phyloP scores from a whole-genome alignment of 768 basidiomycete genomes.

The Podaxis mareebaensis region DNA sequence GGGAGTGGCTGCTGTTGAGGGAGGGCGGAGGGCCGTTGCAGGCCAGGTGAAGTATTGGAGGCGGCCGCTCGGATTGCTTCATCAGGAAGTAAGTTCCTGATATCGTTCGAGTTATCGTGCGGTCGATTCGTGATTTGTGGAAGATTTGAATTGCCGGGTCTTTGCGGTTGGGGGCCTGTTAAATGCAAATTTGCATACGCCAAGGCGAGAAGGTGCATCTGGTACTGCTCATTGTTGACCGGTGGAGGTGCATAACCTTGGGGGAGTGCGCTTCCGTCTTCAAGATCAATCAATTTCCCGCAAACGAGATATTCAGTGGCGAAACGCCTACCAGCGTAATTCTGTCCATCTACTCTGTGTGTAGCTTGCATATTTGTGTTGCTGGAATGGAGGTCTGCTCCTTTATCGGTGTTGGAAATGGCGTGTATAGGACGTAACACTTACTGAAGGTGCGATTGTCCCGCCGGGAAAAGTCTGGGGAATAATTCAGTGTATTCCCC shows the following conservation, averaged over 20 bases:
- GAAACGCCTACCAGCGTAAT: background rate
- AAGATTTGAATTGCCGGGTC: background rate
- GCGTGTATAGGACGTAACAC: background rate
- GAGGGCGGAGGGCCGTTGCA: background rate
- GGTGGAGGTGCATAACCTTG: background rate
- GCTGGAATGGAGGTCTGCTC: background rate
- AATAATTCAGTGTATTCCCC: background rate
- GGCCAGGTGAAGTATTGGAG: background rate
- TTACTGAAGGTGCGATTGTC: constrained; percentile 4
- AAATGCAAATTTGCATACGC: background rate
- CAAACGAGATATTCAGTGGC: background rate
- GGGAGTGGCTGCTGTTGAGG: background rate
- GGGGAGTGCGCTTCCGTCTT: background rate
- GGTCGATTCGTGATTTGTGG: background rate
- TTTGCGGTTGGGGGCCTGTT: background rate
- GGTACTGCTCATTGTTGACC: background rate
- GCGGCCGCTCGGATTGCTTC: background rate
- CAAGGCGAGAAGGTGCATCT: background rate
- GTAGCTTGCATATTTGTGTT: background rate
- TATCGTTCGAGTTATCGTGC: background rate
- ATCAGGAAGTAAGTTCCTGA: background rate
- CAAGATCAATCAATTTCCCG: background rate
- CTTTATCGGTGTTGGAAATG: background rate
- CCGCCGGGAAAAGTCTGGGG: background rate
- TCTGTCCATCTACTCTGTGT: background rate